Evolutionary conservation across 192 early-diverging fungal genomes (phyloP).

Genomic region (Jimgerdemannia lactiflua): DNA sequence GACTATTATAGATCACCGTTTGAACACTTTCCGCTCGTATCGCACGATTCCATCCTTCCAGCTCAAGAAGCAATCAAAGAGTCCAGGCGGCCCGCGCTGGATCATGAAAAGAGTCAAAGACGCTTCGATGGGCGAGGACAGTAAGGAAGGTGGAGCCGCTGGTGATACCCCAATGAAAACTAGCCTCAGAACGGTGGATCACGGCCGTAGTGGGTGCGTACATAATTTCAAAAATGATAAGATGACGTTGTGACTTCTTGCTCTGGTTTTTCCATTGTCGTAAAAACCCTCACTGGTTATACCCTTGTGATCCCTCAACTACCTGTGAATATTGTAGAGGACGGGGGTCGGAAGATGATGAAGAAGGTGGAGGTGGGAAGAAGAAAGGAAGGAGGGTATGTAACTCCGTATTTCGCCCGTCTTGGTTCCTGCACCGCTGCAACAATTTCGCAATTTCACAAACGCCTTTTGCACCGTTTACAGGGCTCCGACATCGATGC

Average conservation of each 20-base stretch:
- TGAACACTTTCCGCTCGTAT: too few relatives aligned
- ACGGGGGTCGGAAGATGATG: background rate
- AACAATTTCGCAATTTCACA: background rate
- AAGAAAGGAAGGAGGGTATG: background rate
- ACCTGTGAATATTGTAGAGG: background rate
- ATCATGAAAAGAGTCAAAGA: conserved; percentile 33
- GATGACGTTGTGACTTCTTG: too few relatives aligned
- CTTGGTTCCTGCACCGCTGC: too few relatives aligned
- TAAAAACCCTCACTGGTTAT: too few relatives aligned
- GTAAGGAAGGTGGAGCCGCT: conserved; percentile 35
- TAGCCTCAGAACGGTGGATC: conserved; percentile 40
- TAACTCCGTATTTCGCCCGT: background rate
- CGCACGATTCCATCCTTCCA: conserved; percentile 1
- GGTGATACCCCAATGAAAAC: conserved; percentile 3
- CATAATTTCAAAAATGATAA: background rate
- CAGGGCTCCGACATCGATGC: conserved; percentile 27
- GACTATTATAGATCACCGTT: too few relatives aligned
- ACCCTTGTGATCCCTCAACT: background rate
- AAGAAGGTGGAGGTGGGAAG: conserved; percentile 22
- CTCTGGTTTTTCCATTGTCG: too few relatives aligned
- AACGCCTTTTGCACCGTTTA: background rate
- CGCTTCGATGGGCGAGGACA: conserved; percentile 28
- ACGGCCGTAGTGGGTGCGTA: conserved; percentile 28
- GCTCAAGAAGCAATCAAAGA: conserved; percentile 45
- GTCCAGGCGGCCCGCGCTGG: conserved; percentile 45